Percentiles rank a stretch among this genome's conserved stretches.
phyloP scores from a whole-genome alignment of 1,284 basidiomycete species.

The Fomitopsis schrenkii region DNA sequence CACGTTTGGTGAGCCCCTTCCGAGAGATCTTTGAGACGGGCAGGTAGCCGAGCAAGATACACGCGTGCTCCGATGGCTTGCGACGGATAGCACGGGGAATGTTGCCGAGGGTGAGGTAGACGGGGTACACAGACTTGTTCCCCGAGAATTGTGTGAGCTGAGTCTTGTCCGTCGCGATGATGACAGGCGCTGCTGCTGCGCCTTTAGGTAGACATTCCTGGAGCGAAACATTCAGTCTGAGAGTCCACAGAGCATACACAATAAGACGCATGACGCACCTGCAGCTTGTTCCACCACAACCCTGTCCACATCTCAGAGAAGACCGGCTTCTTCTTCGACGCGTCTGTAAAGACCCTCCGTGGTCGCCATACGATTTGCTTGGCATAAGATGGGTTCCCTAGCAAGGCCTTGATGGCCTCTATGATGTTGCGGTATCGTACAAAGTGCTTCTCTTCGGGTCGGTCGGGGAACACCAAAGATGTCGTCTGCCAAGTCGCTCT shows the following conservation, averaged over 20 bases:
- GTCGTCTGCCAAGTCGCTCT: neutral
- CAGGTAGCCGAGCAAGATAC: neutral
- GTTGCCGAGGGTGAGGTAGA: slow-evolving; percentile 6
- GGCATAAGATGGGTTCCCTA: neutral
- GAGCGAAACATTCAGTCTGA: too few species aligned
- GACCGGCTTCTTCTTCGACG: neutral
- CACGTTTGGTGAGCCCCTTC: neutral
- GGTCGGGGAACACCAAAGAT: neutral
- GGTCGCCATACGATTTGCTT: neutral
- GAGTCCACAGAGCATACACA: too few species aligned
- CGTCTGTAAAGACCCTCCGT: neutral
- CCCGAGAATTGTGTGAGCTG: slow-evolving; percentile 2
- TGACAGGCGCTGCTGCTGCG: neutral
- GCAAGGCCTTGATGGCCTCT: neutral
- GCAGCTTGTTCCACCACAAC: neutral
- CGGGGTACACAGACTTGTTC: slow-evolving; percentile 1
- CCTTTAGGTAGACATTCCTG: neutral
- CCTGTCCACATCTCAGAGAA: neutral
- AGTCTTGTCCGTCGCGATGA: slow-evolving; percentile 4
- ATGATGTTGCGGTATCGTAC: neutral
- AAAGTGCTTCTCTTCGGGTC: neutral
- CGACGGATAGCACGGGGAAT: neutral
- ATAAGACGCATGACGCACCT: too few species aligned
- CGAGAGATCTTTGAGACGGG: neutral
- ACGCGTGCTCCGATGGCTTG: neutral